These are phyloP conservation scores for Penicillium silybi DNA, from an alignment of 495 filamentous ascomycete species.

Conservation along the genomic window DNA sequence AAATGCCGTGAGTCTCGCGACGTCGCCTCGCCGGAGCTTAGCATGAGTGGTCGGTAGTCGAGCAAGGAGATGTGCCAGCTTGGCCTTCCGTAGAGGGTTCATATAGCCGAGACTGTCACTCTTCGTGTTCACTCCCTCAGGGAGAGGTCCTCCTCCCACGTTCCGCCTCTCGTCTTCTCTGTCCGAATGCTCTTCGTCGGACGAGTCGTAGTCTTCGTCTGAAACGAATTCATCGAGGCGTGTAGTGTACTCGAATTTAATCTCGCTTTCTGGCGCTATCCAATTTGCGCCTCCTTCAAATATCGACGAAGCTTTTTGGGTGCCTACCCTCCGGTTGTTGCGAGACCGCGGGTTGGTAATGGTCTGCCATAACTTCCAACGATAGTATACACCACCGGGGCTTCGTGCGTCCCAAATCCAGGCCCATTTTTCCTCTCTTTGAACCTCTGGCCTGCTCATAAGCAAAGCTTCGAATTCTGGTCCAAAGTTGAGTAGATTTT, in stretches of 20 bases:
- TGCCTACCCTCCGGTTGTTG: constrained; percentile 24
- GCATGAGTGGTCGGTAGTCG: constrained; percentile 74
- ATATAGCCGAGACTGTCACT: constrained; percentile 68
- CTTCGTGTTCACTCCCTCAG: constrained; percentile 33
- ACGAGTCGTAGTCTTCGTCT: constrained; percentile 80
- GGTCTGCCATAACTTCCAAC: constrained; percentile 85
- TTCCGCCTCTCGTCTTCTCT: constrained; percentile 61
- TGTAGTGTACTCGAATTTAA: constrained; percentile 74
- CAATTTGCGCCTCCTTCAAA: constrained; percentile 71
- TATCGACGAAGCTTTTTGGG: constrained; percentile 36
- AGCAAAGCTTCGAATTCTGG: constrained; percentile 90
- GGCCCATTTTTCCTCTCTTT: constrained; percentile 81
- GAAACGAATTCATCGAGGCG: constrained; percentile 71
- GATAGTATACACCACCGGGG: constrained; percentile 76
- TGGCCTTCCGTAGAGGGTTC: constrained; percentile 79
- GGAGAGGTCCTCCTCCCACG: constrained; percentile 48
- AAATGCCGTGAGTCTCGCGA: constrained; percentile 82
- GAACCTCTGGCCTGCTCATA: constrained; percentile 78
- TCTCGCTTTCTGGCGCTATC: constrained; percentile 59
- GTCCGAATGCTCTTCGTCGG: constrained; percentile 82
- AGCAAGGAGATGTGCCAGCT: constrained; percentile 72
- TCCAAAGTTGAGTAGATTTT: constrained; percentile 70
- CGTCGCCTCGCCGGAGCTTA: constrained; percentile 76
- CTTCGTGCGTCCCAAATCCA: constrained; percentile 91
- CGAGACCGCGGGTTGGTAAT: constrained; percentile 49